Conservation (phyloP, 352 stramenopile species). For the Chrysophaeum taylorii region DNA sequence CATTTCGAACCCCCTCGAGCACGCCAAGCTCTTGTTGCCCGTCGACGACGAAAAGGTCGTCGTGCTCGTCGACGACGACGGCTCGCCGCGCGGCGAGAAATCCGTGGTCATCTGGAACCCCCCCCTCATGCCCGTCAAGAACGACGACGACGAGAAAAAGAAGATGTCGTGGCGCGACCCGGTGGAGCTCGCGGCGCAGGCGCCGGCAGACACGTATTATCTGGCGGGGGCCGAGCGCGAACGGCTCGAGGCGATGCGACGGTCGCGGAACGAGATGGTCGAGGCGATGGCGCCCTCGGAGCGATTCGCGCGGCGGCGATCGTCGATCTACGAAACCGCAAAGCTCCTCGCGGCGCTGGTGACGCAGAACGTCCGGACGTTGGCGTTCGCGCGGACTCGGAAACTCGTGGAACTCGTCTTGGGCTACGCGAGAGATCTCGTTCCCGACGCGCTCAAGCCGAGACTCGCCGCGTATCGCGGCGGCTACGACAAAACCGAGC, state of each 20-base stretch:
- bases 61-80: slow-evolving; percentile 66
- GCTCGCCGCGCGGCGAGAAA: slow-evolving; percentile 73
- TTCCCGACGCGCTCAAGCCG: background rate
- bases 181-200: slow-evolving; percentile 3
- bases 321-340: slow-evolving; percentile 71
- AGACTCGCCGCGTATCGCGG: slow-evolving; percentile 85
- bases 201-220: background rate
- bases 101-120: slow-evolving; percentile 92
- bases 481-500: slow-evolving; percentile 77
- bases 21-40: slow-evolving; percentile 79
- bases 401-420: slow-evolving; percentile 83
- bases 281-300: slow-evolving; percentile 12
- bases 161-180: background rate
- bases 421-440: slow-evolving; percentile 46
- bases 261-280: background rate
- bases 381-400: slow-evolving; percentile 87
- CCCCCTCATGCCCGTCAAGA: slow-evolving; percentile 25
- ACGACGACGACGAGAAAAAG: slow-evolving; percentile 7
- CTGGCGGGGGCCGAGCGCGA: background rate
- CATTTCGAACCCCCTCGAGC: slow-evolving; percentile 75
- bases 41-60: slow-evolving; percentile 44
- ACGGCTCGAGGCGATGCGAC: background rate
- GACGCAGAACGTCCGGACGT: slow-evolving; percentile 67
- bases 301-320: background rate
- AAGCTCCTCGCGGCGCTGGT: slow-evolving; percentile 79